Evolutionary conservation across 192 early-diverging fungal genomes (phyloP), one percentile per base, ranked within the genome.

Genomic region (Entomortierella parvispora): DNA sequence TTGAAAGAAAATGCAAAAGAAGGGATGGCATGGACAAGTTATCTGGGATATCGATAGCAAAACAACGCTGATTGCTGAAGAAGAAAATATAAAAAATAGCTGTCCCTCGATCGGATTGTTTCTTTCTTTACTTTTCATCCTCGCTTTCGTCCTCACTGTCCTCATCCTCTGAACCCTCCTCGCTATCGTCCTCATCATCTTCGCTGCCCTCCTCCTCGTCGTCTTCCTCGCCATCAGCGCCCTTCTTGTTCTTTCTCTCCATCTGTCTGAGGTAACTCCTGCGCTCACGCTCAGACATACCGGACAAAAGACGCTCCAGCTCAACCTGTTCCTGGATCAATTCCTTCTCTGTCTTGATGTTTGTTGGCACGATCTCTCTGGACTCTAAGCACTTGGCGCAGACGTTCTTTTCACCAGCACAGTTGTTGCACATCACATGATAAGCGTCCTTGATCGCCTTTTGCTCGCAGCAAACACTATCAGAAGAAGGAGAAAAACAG

Each of bases 381-480:
- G 68, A 72, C 68, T 93, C 88, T 69, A 89, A 80, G 82, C 96
- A 99, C 82, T 98, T 98, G 43, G 95, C 96, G 58, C 96, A 99
- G 23, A 96, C 94, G 43, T 89, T 85, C 83, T 92, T 95, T 6
- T 78, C 70, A 29, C 61, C 59, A 5, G 96, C 94, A 76, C 97
- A 99, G 40, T 87, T 87, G 69, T 91, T 84, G 83, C 97, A 99
- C 3, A 97, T 74, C 15, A 97, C 90, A 83, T 98, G 97, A 81
- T 99, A 99, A 18, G 96, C 96, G 65, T 97, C 93, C 60, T 87
- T 92, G 66, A 99, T 87, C 15, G 86, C 84, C 71, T 94, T 95
- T 77, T 92, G 86, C 48, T 91, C 59, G 81, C 97, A 99, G 22
- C 47, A 56, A 23, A 91, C 83, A 68, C 89, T 90, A 62, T 53